These are phyloP conservation scores for Cynanchum wilfordii DNA, from an alignment of 257 asterid species.

Conservation along the genomic window DNA sequence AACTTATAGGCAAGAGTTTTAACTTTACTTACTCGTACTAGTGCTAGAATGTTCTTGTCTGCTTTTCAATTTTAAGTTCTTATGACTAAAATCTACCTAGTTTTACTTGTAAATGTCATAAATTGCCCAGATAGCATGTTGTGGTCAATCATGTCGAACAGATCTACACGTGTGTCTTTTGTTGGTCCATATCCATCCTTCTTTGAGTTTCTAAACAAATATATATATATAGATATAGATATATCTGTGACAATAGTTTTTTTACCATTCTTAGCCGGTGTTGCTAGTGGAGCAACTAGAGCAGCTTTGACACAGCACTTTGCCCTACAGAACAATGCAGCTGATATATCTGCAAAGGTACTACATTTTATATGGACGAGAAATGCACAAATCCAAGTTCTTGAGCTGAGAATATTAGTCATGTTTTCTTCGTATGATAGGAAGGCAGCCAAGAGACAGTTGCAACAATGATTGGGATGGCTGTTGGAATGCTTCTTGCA, in stretches of 20 bases:
- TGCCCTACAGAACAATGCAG: slow-evolving; percentile 96
- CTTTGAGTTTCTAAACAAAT: background rate
- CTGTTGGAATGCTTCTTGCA: slow-evolving; percentile 90
- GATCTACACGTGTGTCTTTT: background rate
- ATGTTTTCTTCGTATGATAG: slow-evolving; percentile 33
- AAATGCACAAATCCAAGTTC: background rate
- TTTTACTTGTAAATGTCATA: background rate
- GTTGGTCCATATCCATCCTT: background rate
- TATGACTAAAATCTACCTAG: background rate
- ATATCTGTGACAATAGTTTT: background rate
- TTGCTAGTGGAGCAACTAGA: slow-evolving; percentile 99
- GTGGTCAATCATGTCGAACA: too few species aligned
- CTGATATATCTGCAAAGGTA: slow-evolving; percentile 98
- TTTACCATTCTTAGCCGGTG: slow-evolving; percentile 63
- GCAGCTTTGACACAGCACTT: slow-evolving; percentile 98
- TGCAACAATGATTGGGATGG: slow-evolving; percentile 99
- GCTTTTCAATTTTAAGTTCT: background rate
- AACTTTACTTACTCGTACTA: background rate
- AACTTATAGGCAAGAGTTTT: background rate
- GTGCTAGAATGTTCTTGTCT: background rate
- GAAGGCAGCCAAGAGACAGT: slow-evolving; percentile 98
- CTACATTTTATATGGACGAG: background rate
- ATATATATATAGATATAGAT: too few species aligned
- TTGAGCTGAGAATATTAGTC: background rate
- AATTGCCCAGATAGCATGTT: background rate